Evolutionary conservation across 2,329 filamentous ascomycete genomes (phyloP).

Genomic region (Lecanoromycetidae sp.): DNA sequence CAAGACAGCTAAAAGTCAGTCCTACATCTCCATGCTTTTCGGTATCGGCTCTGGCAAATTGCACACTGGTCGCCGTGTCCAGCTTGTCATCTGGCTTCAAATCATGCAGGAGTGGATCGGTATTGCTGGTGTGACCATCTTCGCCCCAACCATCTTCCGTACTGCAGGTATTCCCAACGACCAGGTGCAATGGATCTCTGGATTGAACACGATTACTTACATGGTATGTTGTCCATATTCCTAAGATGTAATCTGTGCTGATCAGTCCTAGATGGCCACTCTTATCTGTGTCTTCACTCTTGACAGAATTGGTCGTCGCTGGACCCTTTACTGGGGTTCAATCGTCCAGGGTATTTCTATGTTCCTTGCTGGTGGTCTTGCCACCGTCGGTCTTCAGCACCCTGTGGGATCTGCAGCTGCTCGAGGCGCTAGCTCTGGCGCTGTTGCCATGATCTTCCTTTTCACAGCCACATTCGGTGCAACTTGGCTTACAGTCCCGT

Average conservation of each 20-base stretch:
- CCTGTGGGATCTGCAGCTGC: conserved; percentile 34
- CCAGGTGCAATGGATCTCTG: conserved; percentile 53
- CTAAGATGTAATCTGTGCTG: neutral
- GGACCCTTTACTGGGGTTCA: conserved; percentile 58
- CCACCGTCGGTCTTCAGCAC: conserved; percentile 41
- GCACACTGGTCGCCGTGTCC: conserved; percentile 55
- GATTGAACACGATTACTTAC: conserved; percentile 44
- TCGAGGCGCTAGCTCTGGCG: conserved; percentile 49
- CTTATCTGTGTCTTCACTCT: conserved; percentile 59
- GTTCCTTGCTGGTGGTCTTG: conserved; percentile 54
- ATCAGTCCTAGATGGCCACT: conserved; percentile 43
- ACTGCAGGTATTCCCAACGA: conserved; percentile 52
- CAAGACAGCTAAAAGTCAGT: conserved; percentile 39
- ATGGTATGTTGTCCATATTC: conserved; percentile 30
- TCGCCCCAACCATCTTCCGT: conserved; percentile 47
- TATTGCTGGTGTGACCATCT: conserved; percentile 57
- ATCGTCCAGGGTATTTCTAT: conserved; percentile 53
- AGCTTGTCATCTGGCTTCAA: conserved; percentile 59
- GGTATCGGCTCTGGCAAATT: conserved; percentile 53
- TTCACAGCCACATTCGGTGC: conserved; percentile 55
- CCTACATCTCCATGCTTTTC: conserved; percentile 55
- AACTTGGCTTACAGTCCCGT: conserved; percentile 49
- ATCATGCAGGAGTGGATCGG: conserved; percentile 60
- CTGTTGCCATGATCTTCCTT: conserved; percentile 58
- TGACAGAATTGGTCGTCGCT: conserved; percentile 55